These are phyloP conservation scores for Oryza meyeriana DNA, from an alignment of 176 grass and related monocot genomes.

Conservation along the genomic window DNA sequence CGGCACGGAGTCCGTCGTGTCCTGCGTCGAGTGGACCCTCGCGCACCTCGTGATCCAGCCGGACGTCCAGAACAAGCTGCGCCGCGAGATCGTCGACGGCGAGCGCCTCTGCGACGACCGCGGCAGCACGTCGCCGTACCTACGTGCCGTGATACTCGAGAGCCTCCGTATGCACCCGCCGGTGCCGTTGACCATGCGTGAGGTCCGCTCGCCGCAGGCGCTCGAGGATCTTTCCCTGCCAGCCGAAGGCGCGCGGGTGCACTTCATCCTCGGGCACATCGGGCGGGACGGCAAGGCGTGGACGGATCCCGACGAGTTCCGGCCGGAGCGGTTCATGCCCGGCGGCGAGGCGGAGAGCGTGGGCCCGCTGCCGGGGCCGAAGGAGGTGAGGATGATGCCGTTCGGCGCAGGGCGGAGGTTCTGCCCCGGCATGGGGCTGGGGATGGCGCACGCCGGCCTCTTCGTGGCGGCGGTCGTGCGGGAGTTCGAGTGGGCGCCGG, in stretches of 20 bases:
- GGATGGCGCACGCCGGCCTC: not conserved
- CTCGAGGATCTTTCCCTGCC: no score
- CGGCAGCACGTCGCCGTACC: not conserved
- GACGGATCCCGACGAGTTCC: constrained; percentile 14
- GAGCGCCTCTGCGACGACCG: not conserved
- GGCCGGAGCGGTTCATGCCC: constrained; percentile 45
- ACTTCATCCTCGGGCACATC: not conserved
- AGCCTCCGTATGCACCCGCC: not conserved
- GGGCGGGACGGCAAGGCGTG: not conserved
- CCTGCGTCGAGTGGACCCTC: not conserved
- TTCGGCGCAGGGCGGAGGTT: not conserved
- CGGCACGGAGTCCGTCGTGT: not conserved
- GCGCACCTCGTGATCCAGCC: not conserved
- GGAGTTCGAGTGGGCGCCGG: constrained; percentile 5
- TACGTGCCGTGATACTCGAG: not conserved
- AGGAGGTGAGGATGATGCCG: not conserved
- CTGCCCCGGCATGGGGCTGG: not conserved
- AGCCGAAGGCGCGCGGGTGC: no score
- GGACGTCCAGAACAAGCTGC: not conserved
- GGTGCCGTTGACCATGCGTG: not conserved
- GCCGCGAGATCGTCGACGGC: not conserved
- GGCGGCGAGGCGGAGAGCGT: constrained; percentile 3
- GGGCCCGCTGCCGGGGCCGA: no score
- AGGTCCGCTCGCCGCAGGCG: not conserved
- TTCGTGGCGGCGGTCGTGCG: not conserved